A percentile compares a stretch with the other conserved stretches of the same genome.
Conservation (phyloP, 345 rosid genomes). For the Moricandia arvensis region DNA sequence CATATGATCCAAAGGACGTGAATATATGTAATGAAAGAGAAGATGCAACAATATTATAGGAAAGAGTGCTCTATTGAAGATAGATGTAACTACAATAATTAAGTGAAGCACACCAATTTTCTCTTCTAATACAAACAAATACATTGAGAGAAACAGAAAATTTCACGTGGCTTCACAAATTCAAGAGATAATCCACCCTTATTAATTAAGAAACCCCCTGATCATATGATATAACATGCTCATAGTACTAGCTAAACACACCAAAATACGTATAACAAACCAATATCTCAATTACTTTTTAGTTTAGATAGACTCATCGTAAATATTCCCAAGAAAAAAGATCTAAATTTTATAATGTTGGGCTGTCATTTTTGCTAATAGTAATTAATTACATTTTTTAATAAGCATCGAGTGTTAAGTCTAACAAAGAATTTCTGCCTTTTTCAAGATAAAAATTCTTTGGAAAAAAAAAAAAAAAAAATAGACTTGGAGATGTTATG, state of each 20-base stretch:
- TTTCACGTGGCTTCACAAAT: conserved; percentile 41
- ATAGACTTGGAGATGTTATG: conserved; percentile 33
- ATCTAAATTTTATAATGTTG: conserved; percentile 34
- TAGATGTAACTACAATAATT: conserved; percentile 18
- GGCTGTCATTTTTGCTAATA: conserved; percentile 10
- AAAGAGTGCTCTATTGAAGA: conserved; percentile 28
- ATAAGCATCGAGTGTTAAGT: conserved; percentile 35
- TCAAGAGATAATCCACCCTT: conserved; percentile 18
- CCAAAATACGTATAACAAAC: conserved; percentile 16
- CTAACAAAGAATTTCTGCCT: conserved; percentile 42
- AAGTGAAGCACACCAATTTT: conserved; percentile 42
- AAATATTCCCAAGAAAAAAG: conserved; percentile 9
- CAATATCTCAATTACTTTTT: neutral
- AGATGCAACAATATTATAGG: neutral
- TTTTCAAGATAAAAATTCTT: conserved; percentile 37
- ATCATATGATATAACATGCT: neutral
- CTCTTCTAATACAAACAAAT: conserved; percentile 31
- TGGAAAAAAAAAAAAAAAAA: no score
- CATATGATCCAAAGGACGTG: neutral
- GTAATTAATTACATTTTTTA: neutral
- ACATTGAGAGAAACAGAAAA: conserved; percentile 34
- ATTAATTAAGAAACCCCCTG: conserved; percentile 13
- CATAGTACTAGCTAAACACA: conserved; percentile 9
- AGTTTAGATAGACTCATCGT: neutral
- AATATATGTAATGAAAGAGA: neutral